Conservation (phyloP, 2,329 filamentous ascomycete species). For the Cladophialophora yegresii region DNA sequence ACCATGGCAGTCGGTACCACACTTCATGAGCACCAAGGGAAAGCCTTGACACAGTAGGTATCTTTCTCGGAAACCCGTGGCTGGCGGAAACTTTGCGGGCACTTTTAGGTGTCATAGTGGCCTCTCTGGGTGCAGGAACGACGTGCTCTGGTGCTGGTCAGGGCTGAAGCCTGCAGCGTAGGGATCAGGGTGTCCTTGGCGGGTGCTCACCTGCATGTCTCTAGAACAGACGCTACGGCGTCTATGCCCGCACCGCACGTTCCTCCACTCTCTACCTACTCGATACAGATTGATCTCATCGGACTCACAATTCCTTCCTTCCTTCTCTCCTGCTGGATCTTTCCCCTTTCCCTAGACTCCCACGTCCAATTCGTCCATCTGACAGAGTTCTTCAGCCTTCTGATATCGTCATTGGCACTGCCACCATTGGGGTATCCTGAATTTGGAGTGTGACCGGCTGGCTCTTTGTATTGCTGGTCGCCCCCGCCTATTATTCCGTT, state of each 20-base stretch:
- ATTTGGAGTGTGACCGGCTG: not conserved
- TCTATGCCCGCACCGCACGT: not conserved
- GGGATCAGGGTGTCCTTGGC: not conserved
- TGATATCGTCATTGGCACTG: constrained; percentile 2
- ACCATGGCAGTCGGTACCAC: not conserved
- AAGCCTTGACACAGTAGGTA: not conserved
- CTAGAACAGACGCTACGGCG: constrained; percentile 9
- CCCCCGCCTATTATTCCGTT: constrained; percentile 18
- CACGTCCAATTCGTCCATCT: constrained; percentile 16
- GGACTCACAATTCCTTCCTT: constrained; percentile 14
- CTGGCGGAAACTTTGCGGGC: not conserved
- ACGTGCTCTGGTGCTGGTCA: not conserved
- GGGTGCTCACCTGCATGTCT: constrained; percentile 11
- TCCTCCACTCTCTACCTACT: constrained; percentile 8
- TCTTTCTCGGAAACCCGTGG: not conserved
- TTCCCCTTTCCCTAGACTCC: constrained; percentile 4
- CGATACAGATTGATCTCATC: constrained; percentile 18
- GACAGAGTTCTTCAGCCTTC: constrained; percentile 5
- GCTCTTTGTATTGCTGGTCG: not conserved
- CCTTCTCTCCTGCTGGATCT: constrained; percentile 4
- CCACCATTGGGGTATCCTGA: constrained; percentile 12
- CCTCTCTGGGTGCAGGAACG: not conserved
- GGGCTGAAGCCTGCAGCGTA: not conserved
- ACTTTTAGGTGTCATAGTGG: not conserved
- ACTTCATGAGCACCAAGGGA: not conserved